phyloP scores from a whole-genome alignment of 2,329 filamentous ascomycete genomes.

The Xylariaceae sp. region DNA sequence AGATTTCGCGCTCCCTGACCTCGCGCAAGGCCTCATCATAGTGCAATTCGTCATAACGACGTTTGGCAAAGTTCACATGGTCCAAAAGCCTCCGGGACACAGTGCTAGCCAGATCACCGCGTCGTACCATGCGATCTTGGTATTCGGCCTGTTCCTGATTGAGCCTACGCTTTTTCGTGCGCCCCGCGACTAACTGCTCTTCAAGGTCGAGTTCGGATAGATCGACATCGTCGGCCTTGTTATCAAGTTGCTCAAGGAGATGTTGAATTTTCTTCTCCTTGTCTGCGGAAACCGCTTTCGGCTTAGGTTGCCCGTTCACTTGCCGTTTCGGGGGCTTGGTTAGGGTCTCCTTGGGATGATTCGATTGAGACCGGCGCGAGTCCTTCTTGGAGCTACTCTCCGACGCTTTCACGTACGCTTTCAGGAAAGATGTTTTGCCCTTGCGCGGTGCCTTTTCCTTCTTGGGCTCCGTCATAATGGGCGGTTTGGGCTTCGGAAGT shows the following conservation, averaged over 20 bases:
- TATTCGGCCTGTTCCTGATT: slow-evolving; percentile 60
- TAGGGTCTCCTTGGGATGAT: slow-evolving; percentile 40
- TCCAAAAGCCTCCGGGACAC: slow-evolving; percentile 58
- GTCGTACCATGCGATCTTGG: slow-evolving; percentile 57
- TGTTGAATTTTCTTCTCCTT: slow-evolving; percentile 66
- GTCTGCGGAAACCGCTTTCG: slow-evolving; percentile 47
- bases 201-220: slow-evolving; percentile 42
- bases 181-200: slow-evolving; percentile 47
- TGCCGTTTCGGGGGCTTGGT: slow-evolving; percentile 53
- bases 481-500: slow-evolving; percentile 45
- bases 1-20: slow-evolving; percentile 83
- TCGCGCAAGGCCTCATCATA: slow-evolving; percentile 78
- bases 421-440: slow-evolving; percentile 43
- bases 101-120: slow-evolving; percentile 53
- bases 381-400: slow-evolving; percentile 43
- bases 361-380: slow-evolving; percentile 47
- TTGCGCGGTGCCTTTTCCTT: slow-evolving; percentile 37
- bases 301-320: slow-evolving; percentile 53
- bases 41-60: slow-evolving; percentile 69
- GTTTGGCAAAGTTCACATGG: slow-evolving; percentile 66
- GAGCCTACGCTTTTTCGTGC: slow-evolving; percentile 60
- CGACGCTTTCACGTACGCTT: slow-evolving; percentile 45
- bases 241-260: slow-evolving; percentile 48
- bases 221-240: slow-evolving; percentile 37
- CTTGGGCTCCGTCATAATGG: slow-evolving; percentile 34